Evolutionary conservation across 129 eudicot genomes (phyloP).

Genomic region (Flaveria trinervia): DNA sequence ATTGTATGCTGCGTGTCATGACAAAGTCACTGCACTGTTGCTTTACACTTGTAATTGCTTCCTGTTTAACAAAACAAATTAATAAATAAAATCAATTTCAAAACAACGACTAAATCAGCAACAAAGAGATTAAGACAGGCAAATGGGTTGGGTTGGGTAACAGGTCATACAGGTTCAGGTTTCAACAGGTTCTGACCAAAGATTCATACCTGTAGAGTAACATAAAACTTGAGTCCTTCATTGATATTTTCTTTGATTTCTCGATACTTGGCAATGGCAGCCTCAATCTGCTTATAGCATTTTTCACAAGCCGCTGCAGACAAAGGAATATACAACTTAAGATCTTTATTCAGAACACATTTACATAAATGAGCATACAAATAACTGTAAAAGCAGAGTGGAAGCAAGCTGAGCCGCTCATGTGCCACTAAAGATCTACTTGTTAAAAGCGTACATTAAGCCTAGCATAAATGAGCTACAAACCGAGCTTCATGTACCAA

Average conservation of each 20-base stretch:
- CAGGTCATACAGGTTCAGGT: background rate
- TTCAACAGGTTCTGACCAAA: background rate
- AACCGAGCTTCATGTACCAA: background rate
- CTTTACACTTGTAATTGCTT: slow-evolving; percentile 86
- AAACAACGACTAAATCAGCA: background rate
- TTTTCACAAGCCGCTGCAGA: slow-evolving; percentile 76
- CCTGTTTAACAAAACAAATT: slow-evolving; percentile 50
- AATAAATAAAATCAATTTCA: background rate
- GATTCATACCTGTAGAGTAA: slow-evolving; percentile 84
- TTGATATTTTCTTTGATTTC: slow-evolving; percentile 91
- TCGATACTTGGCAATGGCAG: slow-evolving; percentile 83
- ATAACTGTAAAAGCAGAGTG: background rate
- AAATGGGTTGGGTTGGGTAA: background rate
- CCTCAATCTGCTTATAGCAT: slow-evolving; percentile 89
- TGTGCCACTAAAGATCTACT: background rate
- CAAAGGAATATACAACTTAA: background rate
- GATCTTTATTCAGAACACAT: background rate
- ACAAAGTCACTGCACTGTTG: slow-evolving; percentile 96
- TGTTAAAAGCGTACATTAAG: background rate
- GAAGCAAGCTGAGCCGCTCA: background rate
- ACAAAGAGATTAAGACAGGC: background rate
- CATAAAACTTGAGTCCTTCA: slow-evolving; percentile 97
- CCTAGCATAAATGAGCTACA: background rate
- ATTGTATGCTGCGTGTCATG: slow-evolving; percentile 94
- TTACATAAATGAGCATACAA: background rate